Evolutionary conservation across 2,329 filamentous ascomycete species (phyloP).

Genomic region (Fusarium sp.): DNA sequence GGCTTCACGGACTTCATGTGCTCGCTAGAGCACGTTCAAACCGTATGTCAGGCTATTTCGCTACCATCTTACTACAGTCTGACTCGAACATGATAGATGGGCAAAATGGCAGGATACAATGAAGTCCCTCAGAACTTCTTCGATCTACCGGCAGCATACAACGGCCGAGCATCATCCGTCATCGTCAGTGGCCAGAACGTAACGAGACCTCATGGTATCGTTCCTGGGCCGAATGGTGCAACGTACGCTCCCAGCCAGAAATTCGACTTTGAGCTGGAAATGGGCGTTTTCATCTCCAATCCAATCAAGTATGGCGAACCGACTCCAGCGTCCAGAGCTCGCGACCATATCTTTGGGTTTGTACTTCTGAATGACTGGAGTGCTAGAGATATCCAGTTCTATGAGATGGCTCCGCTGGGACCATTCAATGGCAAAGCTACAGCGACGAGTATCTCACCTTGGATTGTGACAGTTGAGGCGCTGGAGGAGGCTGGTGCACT

Average conservation of each 20-base stretch:
- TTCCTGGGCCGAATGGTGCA: not conserved
- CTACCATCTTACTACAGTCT: accelerated
- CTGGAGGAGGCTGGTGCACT: not conserved
- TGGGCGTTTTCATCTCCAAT: not conserved
- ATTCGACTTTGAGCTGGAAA: not conserved
- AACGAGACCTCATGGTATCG: not conserved
- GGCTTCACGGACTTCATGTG: not conserved
- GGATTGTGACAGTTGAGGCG: not conserved
- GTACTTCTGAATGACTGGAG: not conserved
- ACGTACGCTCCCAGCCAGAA: not conserved
- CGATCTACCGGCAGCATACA: not conserved
- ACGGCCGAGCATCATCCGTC: not conserved
- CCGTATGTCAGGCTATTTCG: not conserved
- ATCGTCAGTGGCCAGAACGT: not conserved
- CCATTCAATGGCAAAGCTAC: not conserved
- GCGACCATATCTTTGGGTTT: not conserved
- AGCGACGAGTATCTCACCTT: not conserved
- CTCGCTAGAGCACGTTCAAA: not conserved
- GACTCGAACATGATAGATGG: not conserved
- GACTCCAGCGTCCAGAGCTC: not conserved
- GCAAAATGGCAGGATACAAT: not conserved
- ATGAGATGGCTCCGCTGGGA: not conserved
- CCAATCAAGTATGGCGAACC: not conserved
- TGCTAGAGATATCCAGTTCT: not conserved
- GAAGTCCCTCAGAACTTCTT: not conserved